Percentiles rank a stretch among this genome's conserved stretches.
phyloP scores from a whole-genome alignment of 352 stramenopile genomes.

The Phytophthora megakarya region DNA sequence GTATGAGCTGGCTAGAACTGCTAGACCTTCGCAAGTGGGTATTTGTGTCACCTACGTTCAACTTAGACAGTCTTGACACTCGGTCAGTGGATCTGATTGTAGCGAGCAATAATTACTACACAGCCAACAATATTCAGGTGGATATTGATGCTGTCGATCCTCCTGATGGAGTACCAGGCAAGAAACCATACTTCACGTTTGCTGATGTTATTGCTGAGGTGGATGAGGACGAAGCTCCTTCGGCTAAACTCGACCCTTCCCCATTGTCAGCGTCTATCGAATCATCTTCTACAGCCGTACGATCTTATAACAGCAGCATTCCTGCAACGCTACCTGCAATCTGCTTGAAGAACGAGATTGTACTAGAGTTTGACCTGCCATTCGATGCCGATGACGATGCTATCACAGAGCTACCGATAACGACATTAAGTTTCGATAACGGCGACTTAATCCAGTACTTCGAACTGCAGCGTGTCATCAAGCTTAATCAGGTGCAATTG shows the following conservation, averaged over 20 bases:
- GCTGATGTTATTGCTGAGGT: slow-evolving; percentile 70
- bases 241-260: slow-evolving; percentile 11
- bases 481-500: slow-evolving; percentile 73
- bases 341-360: slow-evolving; percentile 82
- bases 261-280: slow-evolving; percentile 50
- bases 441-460: slow-evolving; percentile 84
- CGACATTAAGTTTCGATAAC: slow-evolving; percentile 80
- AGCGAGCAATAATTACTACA: slow-evolving; percentile 85
- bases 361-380: slow-evolving; percentile 83
- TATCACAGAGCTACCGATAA: slow-evolving; percentile 67
- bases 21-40: slow-evolving; percentile 87
- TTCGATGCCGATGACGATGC: slow-evolving; percentile 70
- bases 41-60: slow-evolving; percentile 75
- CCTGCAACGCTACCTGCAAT: slow-evolving; percentile 70
- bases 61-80: slow-evolving; percentile 65
- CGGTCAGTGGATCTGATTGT: slow-evolving; percentile 74
- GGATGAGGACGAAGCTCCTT: slow-evolving; percentile 54
- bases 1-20: slow-evolving; percentile 86
- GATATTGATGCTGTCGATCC: slow-evolving; percentile 62
- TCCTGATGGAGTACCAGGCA: slow-evolving; percentile 38
- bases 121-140: slow-evolving; percentile 83
- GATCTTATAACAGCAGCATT: slow-evolving; percentile 54
- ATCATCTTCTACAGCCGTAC: slow-evolving; percentile 60
- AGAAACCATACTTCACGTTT: slow-evolving; percentile 62
- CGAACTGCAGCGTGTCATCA: slow-evolving; percentile 76